Evolutionary conservation across 1,284 basidiomycete genomes (phyloP), one percentile per base, ranked within the genome.

Genomic region (Trametes sp.): DNA sequence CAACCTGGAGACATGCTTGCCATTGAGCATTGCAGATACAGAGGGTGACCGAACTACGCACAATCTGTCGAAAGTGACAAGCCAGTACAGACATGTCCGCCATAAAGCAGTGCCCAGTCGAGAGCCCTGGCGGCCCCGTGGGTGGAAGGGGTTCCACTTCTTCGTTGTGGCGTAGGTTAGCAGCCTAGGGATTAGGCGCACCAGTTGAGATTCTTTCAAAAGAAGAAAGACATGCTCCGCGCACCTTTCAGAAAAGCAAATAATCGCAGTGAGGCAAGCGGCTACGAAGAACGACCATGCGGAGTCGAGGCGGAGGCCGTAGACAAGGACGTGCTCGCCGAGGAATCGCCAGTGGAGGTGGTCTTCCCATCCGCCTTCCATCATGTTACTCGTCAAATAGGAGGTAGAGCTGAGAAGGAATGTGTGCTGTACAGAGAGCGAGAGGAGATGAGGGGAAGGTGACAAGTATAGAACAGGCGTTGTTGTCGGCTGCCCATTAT

Each of bases 211-310:
- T 29, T 19, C 16, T 6, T 41, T 6, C 21, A 21, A 13, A 33
- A 41, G 14, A 7, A n/a, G 6, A 28, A 1, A 10, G 54, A 3
- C 21, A n/a, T 7, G 29, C 4, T 3, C 1, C 1, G 33, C 58
- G 46, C 23, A 89, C 89, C 89, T 82, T 75, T 92, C 90, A 1
- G 70, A 66, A 16, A 82, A 65, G 72, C 90, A 91, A 42, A 91
- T 71, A 7, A 67, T 53, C 11, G 78, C 61, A 2, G 84, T 81
- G 24, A 90, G 56, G 16, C 85, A 35, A 28, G 78, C 76, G 31
- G 81, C 84, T 2, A 77, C 48, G 31, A 82, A 42, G 63, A 87
- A 78, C 10, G 78, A 78, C 64, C 76, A 75, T 54, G 82, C 71
- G 0, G 87, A 87, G 49, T 80, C 74, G 31, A 91, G 73, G 46